These are phyloP conservation scores for Trypanosoma vivax DNA, from an alignment of 208 protist genomes.

Conservation along the genomic window DNA sequence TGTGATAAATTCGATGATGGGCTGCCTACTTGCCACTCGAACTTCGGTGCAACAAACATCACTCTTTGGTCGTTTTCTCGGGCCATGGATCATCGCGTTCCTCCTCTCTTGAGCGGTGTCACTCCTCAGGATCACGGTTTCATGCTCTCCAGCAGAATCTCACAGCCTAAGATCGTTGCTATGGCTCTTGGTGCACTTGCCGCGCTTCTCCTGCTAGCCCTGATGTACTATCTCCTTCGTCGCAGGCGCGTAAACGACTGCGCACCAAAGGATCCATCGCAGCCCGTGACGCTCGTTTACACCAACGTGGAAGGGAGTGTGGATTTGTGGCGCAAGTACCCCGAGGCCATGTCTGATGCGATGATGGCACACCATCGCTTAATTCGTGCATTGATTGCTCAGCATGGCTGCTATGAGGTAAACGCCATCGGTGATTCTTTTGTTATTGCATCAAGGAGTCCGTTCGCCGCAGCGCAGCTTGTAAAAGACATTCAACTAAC, in stretches of 20 bases:
- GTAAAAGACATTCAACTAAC: too few relatives aligned
- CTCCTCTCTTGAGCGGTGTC: neutral
- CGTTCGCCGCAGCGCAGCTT: too few relatives aligned
- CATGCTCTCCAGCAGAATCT: neutral
- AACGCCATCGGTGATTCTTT: constrained; percentile 78
- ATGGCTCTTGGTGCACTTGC: neutral
- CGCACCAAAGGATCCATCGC: constrained; percentile 25
- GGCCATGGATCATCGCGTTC: constrained; percentile 20
- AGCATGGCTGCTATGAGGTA: constrained; percentile 66
- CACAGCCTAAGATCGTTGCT: too few relatives aligned
- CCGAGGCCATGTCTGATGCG: constrained; percentile 48
- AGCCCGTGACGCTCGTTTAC: constrained; percentile 50
- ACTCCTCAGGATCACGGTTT: constrained; percentile 11
- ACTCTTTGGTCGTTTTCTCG: constrained; percentile 16
- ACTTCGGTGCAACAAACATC: constrained; percentile 47
- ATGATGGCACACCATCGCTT: constrained; percentile 51
- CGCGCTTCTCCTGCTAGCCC: neutral
- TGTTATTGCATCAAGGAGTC: too few relatives aligned
- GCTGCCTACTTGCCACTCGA: neutral
- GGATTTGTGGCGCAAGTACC: constrained; percentile 46
- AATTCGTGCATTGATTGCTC: constrained; percentile 39
- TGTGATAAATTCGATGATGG: constrained; percentile 1
- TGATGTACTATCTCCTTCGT: neutral
- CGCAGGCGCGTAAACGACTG: constrained; percentile 23
- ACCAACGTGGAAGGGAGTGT: constrained; percentile 76